Base-by-base conservation (phyloP, 371 early-diverging fungal genomes). In the Phascolomyces articulosus region DNA sequence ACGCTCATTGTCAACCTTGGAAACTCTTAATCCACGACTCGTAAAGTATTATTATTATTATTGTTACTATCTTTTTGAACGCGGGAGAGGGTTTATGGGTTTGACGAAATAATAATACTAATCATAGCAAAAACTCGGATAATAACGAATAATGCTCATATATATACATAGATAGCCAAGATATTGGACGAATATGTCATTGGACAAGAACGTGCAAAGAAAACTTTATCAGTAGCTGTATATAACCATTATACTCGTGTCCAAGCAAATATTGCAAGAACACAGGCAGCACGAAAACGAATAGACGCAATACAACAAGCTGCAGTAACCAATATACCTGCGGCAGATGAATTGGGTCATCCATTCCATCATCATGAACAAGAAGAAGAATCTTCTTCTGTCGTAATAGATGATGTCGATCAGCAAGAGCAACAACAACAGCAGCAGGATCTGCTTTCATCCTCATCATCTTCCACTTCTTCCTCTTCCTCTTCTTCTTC, bases 231-330 rank as follows among this genome's bases (percentile, higher is more conserved):
- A 0, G 94, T 94, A 3, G 95, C 96, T 4, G 88, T 96, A 15
- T 93, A 87, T 75, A 94, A 94, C 67, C 96, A 96, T 67, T 95
- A 95, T 71, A 88, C 84, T 40, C 83, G 95, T 4, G 88, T 95
- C 2, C 81, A 85, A n/a, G 85, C 88, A 49, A 95, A 95, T 83
- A 44, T 76, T 66, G 21, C 73, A 70, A 44, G 74, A 74, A 34
- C 70, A 70, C 47, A 64, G 65, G 10, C 47, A 62, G 55, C 69
- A 64, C 40, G 63, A 64, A 23, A 26, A 40, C 4, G 9, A 55
- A 4, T 15, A 20, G 23, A 53, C 51, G 27, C 40, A 23, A 20
- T 27, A 6, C 61, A 48, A 49, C n/a, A 8, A 26, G n/a, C n/a
- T n/a, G n/a, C n/a, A n/a, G 24, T 11, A 41, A 6, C n/a, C 10